Base-by-base conservation (phyloP, 1,284 basidiomycete genomes). In the Moesziomyces antarcticus region DNA sequence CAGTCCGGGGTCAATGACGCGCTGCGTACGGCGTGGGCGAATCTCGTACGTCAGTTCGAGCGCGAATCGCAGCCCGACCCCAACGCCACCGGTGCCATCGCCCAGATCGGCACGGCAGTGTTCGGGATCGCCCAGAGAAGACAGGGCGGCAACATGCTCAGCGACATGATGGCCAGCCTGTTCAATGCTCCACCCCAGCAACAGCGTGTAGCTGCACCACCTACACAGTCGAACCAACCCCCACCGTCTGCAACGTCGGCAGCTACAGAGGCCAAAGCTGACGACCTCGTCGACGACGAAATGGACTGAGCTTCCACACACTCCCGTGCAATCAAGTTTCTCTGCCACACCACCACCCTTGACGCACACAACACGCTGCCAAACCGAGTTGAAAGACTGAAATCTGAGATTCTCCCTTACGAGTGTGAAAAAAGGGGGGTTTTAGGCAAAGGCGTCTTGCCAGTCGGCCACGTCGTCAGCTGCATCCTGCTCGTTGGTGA, bases 401-500 rank as follows among this genome's bases (percentile, higher is more conserved):
- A 40, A 27, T 6, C 35, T 35, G 35, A 35, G 35, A 35, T 35
- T 35, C 35, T 14, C 35, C 35, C 13, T 35, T 35, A 14, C 35
- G 16, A 40, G 37, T 8, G 30, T 10, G 37, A 27, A n/a, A 11
- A 22, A 30, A 9, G 11, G 46, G 50, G 33, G 5, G 30, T 3
- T 3, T 44, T 56, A 83, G 8, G 74, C 78, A 43, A 83, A 78
- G 2, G 78, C 76, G 62, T 83, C 75, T 45, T 80, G 79, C 60
- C 73, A 72, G 58, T 83, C 82, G 0, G 81, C 79, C 21, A 65
- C 73, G 2, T 77, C 64, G 0, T 60, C 58, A 1, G 40, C 40
- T 21, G 76, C 69, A 30, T 64, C 66, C 18, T 65, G 63, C 11
- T 70, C 57, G 24, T 71, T 78, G n/a, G 80, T 77, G 52, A 80